These are phyloP conservation scores for Paulownia fortunei DNA, from an alignment of 257 asterid genomes.

Conservation along the genomic window DNA sequence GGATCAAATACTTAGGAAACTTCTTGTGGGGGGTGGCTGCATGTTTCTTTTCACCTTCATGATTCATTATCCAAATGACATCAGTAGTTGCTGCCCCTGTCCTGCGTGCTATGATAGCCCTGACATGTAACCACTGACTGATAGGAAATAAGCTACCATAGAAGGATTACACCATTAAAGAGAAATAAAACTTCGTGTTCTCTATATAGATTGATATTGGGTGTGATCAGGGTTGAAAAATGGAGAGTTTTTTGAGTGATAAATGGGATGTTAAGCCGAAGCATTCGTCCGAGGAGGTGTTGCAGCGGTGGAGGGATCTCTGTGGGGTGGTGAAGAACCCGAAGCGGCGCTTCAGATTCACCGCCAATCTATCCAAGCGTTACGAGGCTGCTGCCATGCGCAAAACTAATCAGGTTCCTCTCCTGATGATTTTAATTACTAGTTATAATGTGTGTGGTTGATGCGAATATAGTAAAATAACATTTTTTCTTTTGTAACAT, in stretches of 20 bases:
- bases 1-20: slow-evolving; percentile 32
- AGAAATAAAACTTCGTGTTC: background rate
- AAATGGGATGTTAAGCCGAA: slow-evolving; percentile 84
- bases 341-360: slow-evolving; percentile 86
- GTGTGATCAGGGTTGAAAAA: background rate
- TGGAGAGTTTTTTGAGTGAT: slow-evolving; percentile 88
- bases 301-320: slow-evolving; percentile 85
- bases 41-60: background rate
- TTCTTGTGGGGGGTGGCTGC: background rate
- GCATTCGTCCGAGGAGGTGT: slow-evolving; percentile 71
- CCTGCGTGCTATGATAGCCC: background rate
- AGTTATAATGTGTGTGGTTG: no score
- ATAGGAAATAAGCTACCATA: background rate
- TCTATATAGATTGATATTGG: background rate
- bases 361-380: slow-evolving; percentile 90
- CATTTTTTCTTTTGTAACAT: background rate
- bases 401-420: slow-evolving; percentile 73
- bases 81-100: slow-evolving; percentile 11
- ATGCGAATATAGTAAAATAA: no score
- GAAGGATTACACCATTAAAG: background rate
- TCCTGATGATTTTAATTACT: background rate
- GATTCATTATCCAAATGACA: background rate
- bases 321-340: slow-evolving; percentile 96
- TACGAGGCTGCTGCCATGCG: slow-evolving; percentile 92
- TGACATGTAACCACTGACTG: background rate